Base-by-base conservation (phyloP, 2,329 filamentous ascomycete genomes). In the Aureobasidium subglaciale region DNA sequence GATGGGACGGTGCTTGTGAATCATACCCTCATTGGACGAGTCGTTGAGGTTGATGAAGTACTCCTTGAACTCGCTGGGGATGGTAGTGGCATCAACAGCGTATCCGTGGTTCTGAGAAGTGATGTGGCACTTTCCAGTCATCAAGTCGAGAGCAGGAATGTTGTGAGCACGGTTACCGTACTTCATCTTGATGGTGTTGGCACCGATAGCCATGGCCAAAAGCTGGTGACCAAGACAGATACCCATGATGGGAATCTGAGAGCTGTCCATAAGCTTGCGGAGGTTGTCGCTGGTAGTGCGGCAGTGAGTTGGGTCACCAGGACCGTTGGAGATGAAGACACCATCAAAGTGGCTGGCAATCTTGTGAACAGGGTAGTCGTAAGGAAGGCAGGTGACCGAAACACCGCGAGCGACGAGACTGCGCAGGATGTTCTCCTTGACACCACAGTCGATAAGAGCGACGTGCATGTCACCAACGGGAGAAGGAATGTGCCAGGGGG, bases 41-140 rank as follows among this genome's bases (percentile, higher is more conserved):
- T 99, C 93, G 74, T 97, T 99, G 63, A 97, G 79, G 79, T 99
- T 97, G 73, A 95, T 86, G 71, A 97, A 99, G 80, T 95, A 97
- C 73, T 96, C 92, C 80, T 91, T 93, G 84, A 90, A 99, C 34
- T 96, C 90, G 55, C 75, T 78, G 55, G 88, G 83, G 37, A 99
- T 79, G 10, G 90, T 96, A 58, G 81, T 79, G 5, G 88, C 82
- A 68, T 97, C 92, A 58, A 99, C 88, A 40, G 92, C 93, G 67
- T 97, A 99, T 60, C 93, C 93, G 75, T 97, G 93, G 78, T 97
- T 97, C 79, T 99, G 93, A 71, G 86, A 91, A 58, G 92, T 97
- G 73, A 97, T 97, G 78, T 97, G 92, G 83, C 93, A 97, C 73
- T 92, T 90, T 57, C 93, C 92, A 34, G 92, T 97, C 59, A 88